Conservation (phyloP, 495 filamentous ascomycete species). For the Recurvomyces mirabilis region DNA sequence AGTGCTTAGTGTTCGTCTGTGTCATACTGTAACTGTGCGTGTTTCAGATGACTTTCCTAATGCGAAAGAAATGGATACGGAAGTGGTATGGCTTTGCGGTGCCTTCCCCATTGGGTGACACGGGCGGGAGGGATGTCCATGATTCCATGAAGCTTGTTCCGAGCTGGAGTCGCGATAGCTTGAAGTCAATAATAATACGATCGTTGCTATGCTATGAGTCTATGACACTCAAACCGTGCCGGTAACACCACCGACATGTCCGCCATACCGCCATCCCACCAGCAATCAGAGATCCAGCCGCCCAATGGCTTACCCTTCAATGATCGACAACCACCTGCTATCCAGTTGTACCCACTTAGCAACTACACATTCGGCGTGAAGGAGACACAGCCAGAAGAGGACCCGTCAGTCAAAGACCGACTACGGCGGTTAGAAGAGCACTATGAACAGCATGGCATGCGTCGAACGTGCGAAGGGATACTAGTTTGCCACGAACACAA, state of each 20-base stretch:
- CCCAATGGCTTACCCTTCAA: slow-evolving; percentile 58
- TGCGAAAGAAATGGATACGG: too few relatives aligned
- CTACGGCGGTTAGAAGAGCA: slow-evolving; percentile 89
- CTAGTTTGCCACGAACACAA: slow-evolving; percentile 98
- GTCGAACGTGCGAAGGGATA: slow-evolving; percentile 89
- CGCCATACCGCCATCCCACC: slow-evolving; percentile 26
- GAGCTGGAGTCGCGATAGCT: too few relatives aligned
- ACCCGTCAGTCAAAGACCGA: slow-evolving; percentile 85
- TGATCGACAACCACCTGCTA: slow-evolving; percentile 76
- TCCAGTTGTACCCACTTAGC: slow-evolving; percentile 87
- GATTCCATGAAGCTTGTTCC: too few relatives aligned
- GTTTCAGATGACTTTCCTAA: too few relatives aligned
- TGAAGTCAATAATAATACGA: too few relatives aligned
- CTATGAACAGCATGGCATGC: slow-evolving; percentile 86
- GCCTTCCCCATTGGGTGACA: too few relatives aligned
- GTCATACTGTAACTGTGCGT: too few relatives aligned
- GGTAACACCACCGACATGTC: slow-evolving; percentile 30
- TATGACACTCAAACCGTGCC: too few relatives aligned
- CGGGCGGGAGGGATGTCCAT: too few relatives aligned
- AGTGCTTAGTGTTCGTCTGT: too few relatives aligned
- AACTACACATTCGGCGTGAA: slow-evolving; percentile 99
- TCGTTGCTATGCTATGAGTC: too few relatives aligned
- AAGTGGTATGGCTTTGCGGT: too few relatives aligned
- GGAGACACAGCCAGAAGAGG: slow-evolving; percentile 94
- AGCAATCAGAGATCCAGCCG: slow-evolving; percentile 27